phyloP scores from a whole-genome alignment of 768 basidiomycete genomes.

The Mycena capillaripes region DNA sequence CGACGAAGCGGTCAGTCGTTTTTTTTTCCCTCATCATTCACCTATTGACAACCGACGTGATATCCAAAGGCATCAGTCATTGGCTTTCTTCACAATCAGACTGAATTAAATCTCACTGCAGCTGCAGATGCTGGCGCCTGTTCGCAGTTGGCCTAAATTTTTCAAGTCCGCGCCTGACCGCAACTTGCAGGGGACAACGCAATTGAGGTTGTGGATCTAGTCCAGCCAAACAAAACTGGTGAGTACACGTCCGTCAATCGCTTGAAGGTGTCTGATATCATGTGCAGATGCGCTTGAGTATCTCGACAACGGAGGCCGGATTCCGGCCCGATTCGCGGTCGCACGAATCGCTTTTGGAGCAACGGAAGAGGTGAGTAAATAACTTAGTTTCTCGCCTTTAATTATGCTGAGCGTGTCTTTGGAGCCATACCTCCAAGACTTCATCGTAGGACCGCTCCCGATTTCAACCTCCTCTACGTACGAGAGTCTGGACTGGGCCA shows the following conservation, averaged over 20 bases:
- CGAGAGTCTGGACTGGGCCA: constrained; percentile 38
- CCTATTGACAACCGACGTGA: not conserved
- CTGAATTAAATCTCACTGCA: constrained; percentile 37
- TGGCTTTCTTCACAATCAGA: constrained; percentile 39
- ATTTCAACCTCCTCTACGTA: constrained; percentile 34
- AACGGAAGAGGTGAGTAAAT: constrained; percentile 27
- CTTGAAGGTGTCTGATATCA: not conserved
- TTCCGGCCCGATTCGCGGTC: constrained; percentile 34
- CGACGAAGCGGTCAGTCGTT: constrained; percentile 35
- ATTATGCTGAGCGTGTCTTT: not conserved
- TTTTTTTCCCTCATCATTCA: constrained; percentile 4
- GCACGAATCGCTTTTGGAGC: constrained; percentile 39
- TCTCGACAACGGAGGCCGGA: constrained; percentile 28
- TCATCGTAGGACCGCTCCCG: constrained; percentile 39
- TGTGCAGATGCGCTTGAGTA: constrained; percentile 34
- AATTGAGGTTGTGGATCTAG: constrained; percentile 36
- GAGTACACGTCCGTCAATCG: not conserved
- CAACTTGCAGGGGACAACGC: constrained; percentile 38
- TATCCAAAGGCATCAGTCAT: constrained; percentile 34
- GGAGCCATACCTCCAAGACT: constrained; percentile 36
- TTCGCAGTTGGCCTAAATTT: not conserved
- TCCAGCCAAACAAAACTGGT: constrained; percentile 41
- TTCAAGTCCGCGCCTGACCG: not conserved
- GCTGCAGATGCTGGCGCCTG: constrained; percentile 34
- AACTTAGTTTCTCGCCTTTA: not conserved